Evolutionary conservation across 2,329 filamentous ascomycete genomes (phyloP).

Genomic region (Didymella sp.): DNA sequence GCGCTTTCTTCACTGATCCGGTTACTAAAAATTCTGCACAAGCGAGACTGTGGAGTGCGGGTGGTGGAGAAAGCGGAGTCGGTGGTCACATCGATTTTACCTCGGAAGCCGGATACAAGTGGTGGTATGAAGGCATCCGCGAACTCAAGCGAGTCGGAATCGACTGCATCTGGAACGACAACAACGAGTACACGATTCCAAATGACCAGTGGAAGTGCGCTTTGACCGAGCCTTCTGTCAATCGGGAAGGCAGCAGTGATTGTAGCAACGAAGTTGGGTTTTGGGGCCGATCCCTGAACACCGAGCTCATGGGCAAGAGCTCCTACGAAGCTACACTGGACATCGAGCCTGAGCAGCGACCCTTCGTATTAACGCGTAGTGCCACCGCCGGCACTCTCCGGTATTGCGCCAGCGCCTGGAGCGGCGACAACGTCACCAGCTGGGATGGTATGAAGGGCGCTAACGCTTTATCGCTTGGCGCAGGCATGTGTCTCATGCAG

Average conservation of each 20-base stretch:
- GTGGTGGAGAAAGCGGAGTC: slow-evolving; percentile 72
- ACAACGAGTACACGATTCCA: slow-evolving; percentile 75
- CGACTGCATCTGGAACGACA: slow-evolving; percentile 80
- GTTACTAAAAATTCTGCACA: slow-evolving; percentile 57
- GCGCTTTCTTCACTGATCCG: slow-evolving; percentile 70
- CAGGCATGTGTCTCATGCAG: slow-evolving; percentile 71
- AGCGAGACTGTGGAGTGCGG: slow-evolving; percentile 74
- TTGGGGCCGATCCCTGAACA: slow-evolving; percentile 74
- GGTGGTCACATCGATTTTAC: slow-evolving; percentile 78
- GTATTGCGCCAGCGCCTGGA: slow-evolving; percentile 76
- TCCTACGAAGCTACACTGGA: slow-evolving; percentile 72
- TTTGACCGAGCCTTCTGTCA: slow-evolving; percentile 54
- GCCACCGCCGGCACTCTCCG: slow-evolving; percentile 73
- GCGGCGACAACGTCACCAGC: slow-evolving; percentile 75
- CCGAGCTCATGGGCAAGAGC: slow-evolving; percentile 73
- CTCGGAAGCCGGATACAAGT: slow-evolving; percentile 69
- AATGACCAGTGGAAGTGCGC: slow-evolving; percentile 71
- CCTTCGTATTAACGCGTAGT: slow-evolving; percentile 73
- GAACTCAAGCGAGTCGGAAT: slow-evolving; percentile 69
- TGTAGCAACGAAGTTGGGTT: slow-evolving; percentile 64
- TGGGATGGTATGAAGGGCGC: slow-evolving; percentile 77
- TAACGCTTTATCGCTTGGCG: slow-evolving; percentile 72
- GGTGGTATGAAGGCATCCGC: slow-evolving; percentile 74
- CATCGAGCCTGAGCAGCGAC: slow-evolving; percentile 64
- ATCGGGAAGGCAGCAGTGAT: slow-evolving; percentile 41